Evolutionary conservation across 1,284 basidiomycete genomes (phyloP).

Genomic region (Cutaneotrichosporon sp.): DNA sequence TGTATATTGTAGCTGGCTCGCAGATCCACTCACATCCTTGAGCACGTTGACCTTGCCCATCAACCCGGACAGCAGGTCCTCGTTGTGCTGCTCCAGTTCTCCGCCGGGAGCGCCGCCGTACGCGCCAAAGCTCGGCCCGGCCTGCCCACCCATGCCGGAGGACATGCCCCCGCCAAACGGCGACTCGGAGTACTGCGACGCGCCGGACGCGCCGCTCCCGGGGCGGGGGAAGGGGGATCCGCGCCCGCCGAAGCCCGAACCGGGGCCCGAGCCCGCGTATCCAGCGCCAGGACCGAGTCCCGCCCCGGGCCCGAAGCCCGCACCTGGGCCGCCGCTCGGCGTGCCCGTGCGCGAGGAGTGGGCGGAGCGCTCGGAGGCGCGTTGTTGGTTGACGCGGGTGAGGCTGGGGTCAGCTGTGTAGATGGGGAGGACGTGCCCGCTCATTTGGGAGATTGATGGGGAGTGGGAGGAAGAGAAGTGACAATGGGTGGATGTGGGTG

Average conservation of each 20-base stretch:
- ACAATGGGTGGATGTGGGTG: no score
- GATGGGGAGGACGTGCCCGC: neutral
- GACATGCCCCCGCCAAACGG: conserved; percentile 52
- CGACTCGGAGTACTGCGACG: conserved; percentile 44
- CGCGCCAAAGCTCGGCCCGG: conserved; percentile 22
- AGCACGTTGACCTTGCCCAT: conserved; percentile 90
- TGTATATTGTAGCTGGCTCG: no score
- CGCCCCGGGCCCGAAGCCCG: neutral
- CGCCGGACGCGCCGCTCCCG: conserved; percentile 16
- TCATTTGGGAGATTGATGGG: neutral
- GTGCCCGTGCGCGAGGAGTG: neutral
- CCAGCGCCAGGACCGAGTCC: no score
- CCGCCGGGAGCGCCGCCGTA: no score
- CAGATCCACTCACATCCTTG: conserved; percentile 78
- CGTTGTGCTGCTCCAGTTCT: conserved; percentile 97
- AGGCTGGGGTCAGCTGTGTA: conserved; percentile 10
- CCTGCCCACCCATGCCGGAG: conserved; percentile 17
- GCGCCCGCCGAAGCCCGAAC: conserved; percentile 7
- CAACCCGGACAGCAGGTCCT: conserved; percentile 85
- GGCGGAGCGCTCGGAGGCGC: neutral
- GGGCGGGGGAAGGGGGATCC: conserved; percentile 20
- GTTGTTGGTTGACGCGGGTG: conserved; percentile 21
- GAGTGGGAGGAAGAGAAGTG: neutral
- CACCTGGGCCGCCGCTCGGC: no score
- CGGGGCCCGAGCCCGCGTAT: no score